Percentiles rank a stretch among this genome's conserved stretches.
Conservation (phyloP, 352 stramenopile species). For the Phytophthora sansomeana region DNA sequence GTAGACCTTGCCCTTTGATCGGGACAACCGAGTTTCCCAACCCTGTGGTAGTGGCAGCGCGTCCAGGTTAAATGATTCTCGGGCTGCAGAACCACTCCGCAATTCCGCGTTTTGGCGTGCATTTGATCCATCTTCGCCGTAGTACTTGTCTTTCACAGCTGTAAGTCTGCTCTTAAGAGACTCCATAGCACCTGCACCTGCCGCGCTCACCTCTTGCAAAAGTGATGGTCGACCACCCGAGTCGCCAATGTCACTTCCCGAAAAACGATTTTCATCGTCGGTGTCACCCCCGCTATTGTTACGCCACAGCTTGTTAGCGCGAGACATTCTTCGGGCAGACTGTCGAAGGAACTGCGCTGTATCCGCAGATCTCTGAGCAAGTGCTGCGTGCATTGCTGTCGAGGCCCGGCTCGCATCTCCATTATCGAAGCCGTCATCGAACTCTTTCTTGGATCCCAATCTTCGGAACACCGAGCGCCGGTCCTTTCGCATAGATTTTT, state of each 20-base stretch:
- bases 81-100: slow-evolving; percentile 24
- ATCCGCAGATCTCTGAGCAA: slow-evolving; percentile 78
- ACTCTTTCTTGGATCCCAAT: slow-evolving; percentile 81
- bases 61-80: slow-evolving; percentile 78
- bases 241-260: slow-evolving; percentile 56
- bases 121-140: slow-evolving; percentile 51
- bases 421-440: slow-evolving; percentile 51
- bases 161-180: slow-evolving; percentile 75
- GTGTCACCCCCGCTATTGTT: slow-evolving; percentile 44
- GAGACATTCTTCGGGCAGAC: slow-evolving; percentile 74
- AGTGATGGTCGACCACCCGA: slow-evolving; percentile 61
- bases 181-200: slow-evolving; percentile 68
- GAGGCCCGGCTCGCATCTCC: slow-evolving; percentile 53
- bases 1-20: slow-evolving; percentile 89
- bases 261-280: slow-evolving; percentile 58
- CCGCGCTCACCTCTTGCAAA: slow-evolving; percentile 70
- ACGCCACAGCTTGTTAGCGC: slow-evolving; percentile 63
- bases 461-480: slow-evolving; percentile 71
- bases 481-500: slow-evolving; percentile 53
- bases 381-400: slow-evolving; percentile 58
- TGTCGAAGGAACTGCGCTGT: slow-evolving; percentile 81
- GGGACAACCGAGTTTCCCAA: slow-evolving; percentile 82
- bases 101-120: slow-evolving; percentile 22
- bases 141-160: slow-evolving; percentile 87
- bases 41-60: slow-evolving; percentile 73